These are phyloP conservation scores for Manihot esculenta DNA, from an alignment of 441 rosid species.

Conservation along the genomic window DNA sequence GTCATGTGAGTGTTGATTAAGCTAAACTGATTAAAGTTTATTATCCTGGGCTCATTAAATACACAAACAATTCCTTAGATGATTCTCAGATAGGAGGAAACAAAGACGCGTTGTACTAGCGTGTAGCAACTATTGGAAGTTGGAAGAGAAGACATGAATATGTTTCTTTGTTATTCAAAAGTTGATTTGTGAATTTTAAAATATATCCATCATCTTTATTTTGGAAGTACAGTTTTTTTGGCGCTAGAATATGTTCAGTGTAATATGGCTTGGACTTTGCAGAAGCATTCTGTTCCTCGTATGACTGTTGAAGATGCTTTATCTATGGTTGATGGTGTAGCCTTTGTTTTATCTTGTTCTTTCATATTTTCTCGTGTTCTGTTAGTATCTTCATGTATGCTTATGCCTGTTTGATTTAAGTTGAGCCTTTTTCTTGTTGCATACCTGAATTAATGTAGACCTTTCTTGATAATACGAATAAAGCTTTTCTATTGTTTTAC, in stretches of 20 bases:
- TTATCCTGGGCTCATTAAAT: background rate
- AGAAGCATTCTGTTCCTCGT: background rate
- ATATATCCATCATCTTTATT: background rate
- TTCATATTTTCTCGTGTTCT: background rate
- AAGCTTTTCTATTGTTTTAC: background rate
- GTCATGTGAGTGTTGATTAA: background rate
- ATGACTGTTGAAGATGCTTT: background rate
- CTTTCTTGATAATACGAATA: background rate
- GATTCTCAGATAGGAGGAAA: background rate
- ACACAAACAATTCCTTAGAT: background rate
- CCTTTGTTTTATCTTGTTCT: background rate
- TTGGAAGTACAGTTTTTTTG: background rate
- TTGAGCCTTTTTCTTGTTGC: background rate
- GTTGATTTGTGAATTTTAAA: background rate
- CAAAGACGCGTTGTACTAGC: background rate
- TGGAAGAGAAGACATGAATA: background rate
- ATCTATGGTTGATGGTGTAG: background rate
- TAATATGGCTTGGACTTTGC: background rate
- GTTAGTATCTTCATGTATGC: background rate
- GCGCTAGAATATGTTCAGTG: background rate
- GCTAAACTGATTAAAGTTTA: background rate
- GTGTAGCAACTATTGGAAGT: background rate
- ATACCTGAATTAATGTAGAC: background rate
- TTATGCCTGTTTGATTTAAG: background rate
- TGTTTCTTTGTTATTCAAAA: constrained; percentile 2